Conservation (phyloP, 1,139 yeast genomes). For the Suhomyces bokatorum region DNA sequence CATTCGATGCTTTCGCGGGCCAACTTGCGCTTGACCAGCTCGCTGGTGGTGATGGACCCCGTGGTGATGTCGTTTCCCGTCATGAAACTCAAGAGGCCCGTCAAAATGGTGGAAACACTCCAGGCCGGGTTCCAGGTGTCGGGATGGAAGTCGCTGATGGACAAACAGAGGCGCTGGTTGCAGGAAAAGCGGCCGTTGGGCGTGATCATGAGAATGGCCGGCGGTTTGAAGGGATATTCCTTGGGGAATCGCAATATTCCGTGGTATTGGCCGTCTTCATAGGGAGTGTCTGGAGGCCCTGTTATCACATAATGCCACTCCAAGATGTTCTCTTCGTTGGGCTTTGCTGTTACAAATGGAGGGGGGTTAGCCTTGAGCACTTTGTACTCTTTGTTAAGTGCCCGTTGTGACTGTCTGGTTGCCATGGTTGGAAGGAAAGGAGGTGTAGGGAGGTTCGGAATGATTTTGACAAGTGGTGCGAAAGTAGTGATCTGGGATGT, state of each 20-base stretch:
- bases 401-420: conserved; percentile 51
- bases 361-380: conserved; percentile 73
- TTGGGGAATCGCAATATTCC: conserved; percentile 82
- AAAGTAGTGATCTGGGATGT: neutral
- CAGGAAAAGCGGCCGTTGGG: conserved; percentile 83
- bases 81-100: conserved; percentile 87
- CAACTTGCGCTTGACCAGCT: conserved; percentile 36
- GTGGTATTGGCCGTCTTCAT: conserved; percentile 84
- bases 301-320: conserved; percentile 78
- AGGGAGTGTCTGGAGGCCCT: conserved; percentile 89
- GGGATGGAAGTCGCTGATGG: conserved; percentile 92
- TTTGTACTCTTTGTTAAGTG: conserved; percentile 78
- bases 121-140: conserved; percentile 95
- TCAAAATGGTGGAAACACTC: conserved; percentile 85
- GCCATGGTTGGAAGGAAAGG: conserved; percentile 32
- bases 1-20: conserved; percentile 60
- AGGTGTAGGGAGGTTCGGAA: conserved; percentile 1
- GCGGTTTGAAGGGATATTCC: conserved; percentile 92
- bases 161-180: conserved; percentile 76
- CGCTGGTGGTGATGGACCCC: conserved; percentile 41
- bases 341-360: conserved; percentile 79
- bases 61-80: conserved; percentile 50
- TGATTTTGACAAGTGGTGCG: neutral
- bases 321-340: conserved; percentile 57
- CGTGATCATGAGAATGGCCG: conserved; percentile 84